Percentiles rank a stretch among this genome's conserved stretches.
phyloP scores from a whole-genome alignment of 306 rosid species.

The Carpinus viminea region DNA sequence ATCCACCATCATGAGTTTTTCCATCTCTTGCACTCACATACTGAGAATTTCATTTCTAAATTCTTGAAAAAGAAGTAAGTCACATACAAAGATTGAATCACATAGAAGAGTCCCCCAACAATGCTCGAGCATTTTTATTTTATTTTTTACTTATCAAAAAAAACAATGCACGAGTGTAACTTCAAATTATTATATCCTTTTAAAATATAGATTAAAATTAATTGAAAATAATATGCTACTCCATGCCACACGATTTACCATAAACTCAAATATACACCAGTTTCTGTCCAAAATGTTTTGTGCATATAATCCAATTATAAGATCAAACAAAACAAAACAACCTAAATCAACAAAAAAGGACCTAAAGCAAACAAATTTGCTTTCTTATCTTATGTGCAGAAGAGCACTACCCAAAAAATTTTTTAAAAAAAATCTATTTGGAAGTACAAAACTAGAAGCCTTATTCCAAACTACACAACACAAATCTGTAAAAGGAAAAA shows the following conservation, averaged over 20 bases:
- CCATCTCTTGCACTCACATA: not conserved
- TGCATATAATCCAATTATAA: not conserved
- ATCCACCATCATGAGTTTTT: not conserved
- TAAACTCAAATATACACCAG: not conserved
- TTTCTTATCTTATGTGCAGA: slow-evolving; percentile 63
- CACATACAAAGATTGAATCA: not conserved
- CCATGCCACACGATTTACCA: not conserved
- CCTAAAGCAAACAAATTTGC: not conserved
- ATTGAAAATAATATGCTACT: not conserved
- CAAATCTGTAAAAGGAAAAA: slow-evolving; percentile 22
- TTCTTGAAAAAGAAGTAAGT: not conserved
- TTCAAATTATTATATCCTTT: too few relatives aligned
- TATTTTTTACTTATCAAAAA: too few relatives aligned
- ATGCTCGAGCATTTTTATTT: too few relatives aligned
- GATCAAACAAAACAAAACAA: not conserved
- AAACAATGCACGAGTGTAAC: not conserved
- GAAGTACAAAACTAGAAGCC: slow-evolving; percentile 11
- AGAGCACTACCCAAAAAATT: slow-evolving; percentile 3
- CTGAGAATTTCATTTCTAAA: not conserved
- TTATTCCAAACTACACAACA: not conserved
- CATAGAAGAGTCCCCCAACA: not conserved
- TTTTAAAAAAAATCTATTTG: slow-evolving; percentile 47
- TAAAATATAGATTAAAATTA: too few relatives aligned
- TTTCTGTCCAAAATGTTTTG: not conserved
- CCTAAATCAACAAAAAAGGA: not conserved